A percentile compares a stretch with the other conserved stretches of the same genome.
These are phyloP conservation scores for Paramecium tetraurelia DNA, from an alignment of 73 alveolate genomes.

Conservation along the genomic window DNA sequence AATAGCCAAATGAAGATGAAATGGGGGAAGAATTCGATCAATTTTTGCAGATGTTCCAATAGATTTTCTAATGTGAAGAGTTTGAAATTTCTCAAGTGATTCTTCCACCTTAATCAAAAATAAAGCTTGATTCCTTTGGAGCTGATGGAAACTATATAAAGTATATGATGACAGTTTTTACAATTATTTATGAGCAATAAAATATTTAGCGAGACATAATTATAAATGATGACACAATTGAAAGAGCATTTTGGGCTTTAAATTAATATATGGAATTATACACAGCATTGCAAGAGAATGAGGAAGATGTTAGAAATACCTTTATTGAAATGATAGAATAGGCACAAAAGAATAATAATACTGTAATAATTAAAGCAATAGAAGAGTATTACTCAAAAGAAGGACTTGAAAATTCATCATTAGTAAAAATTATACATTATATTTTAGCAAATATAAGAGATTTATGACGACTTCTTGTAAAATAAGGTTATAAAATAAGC, in stretches of 20 bases:
- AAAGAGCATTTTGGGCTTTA: constrained; percentile 6
- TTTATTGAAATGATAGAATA: neutral
- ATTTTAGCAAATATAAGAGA: neutral
- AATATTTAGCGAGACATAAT: neutral
- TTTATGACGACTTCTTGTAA: neutral
- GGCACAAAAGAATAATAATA: neutral
- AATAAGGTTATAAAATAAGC: neutral
- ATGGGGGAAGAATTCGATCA: neutral
- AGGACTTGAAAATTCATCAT: neutral
- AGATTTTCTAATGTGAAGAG: neutral
- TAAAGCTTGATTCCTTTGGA: neutral
- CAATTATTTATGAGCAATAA: neutral
- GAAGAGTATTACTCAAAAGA: neutral
- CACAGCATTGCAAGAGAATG: neutral
- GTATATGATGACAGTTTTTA: neutral
- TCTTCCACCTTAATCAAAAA: neutral
- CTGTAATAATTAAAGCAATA: neutral
- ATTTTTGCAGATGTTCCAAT: neutral
- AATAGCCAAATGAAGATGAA: neutral
- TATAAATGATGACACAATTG: neutral
- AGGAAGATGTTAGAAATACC: neutral
- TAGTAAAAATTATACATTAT: neutral
- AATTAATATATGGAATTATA: neutral
- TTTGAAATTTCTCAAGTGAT: neutral
- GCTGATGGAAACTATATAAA: neutral